These are phyloP conservation scores for Colletotrichum noveboracense DNA, from an alignment of 2,329 filamentous ascomycete genomes.

Conservation along the genomic window DNA sequence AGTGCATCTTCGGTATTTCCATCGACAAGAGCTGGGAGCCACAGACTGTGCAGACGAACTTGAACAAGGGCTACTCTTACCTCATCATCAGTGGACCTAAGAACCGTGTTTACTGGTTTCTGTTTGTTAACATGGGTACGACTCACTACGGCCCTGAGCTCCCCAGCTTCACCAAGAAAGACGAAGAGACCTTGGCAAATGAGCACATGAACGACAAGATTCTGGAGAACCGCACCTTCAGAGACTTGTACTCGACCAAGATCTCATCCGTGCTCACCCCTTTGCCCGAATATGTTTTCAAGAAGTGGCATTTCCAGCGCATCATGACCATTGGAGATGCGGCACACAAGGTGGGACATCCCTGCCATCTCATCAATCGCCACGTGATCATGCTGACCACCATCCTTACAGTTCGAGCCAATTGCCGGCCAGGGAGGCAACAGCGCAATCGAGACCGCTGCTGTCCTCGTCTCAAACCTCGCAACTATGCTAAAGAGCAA, in stretches of 20 bases:
- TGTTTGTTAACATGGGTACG: constrained; percentile 27
- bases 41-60: constrained; percentile 20
- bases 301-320: constrained; percentile 36
- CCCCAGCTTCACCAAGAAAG: constrained; percentile 34
- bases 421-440: constrained; percentile 32
- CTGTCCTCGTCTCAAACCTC: constrained; percentile 28
- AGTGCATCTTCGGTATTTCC: constrained; percentile 44
- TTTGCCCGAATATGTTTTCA: constrained; percentile 35
- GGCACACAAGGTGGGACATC: constrained; percentile 32
- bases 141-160: constrained; percentile 17
- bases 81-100: constrained; percentile 34
- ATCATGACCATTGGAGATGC: constrained; percentile 37
- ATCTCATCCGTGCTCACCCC: constrained; percentile 34
- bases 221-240: constrained; percentile 30
- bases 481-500: background rate
- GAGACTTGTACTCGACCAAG: constrained; percentile 31
- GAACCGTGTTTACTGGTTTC: constrained; percentile 39
- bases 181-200: constrained; percentile 32
- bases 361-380: background rate
- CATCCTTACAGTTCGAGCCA: constrained; percentile 25
- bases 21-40: constrained; percentile 27
- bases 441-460: constrained; percentile 28
- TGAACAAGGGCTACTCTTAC: constrained; percentile 27
- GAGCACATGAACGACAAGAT: constrained; percentile 26
- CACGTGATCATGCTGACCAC: background rate